These are phyloP conservation scores for Sugiyamaella pinicola DNA, from an alignment of 1,139 yeast species.

Conservation along the genomic window DNA sequence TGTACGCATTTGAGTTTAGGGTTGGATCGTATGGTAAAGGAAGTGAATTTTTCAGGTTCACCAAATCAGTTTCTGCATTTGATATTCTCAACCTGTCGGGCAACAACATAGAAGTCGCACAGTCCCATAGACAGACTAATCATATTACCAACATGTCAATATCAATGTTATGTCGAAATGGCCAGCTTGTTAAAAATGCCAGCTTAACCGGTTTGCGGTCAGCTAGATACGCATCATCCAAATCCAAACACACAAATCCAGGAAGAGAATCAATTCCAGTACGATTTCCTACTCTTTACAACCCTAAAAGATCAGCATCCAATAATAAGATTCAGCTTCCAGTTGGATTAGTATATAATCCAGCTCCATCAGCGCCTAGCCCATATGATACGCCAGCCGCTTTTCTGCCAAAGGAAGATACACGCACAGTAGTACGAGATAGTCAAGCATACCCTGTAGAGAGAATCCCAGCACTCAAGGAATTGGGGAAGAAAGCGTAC, in stretches of 20 bases:
- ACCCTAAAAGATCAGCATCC: conserved; percentile 47
- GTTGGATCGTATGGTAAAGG: too few relatives aligned
- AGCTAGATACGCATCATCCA: conserved; percentile 22
- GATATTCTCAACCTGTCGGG: too few relatives aligned
- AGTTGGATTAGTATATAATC: conserved; percentile 46
- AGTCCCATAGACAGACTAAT: too few relatives aligned
- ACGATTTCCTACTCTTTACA: conserved; percentile 45
- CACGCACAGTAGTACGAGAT: conserved; percentile 49
- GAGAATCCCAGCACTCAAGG: conserved; percentile 42
- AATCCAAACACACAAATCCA: conserved; percentile 21
- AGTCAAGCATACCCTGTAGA: conserved; percentile 32
- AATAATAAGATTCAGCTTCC: conserved; percentile 45
- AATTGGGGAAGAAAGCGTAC: conserved; percentile 54
- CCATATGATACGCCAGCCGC: conserved; percentile 70
- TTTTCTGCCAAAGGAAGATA: conserved; percentile 67
- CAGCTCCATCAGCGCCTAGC: conserved; percentile 52
- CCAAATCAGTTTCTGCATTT: too few relatives aligned
- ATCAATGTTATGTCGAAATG: neutral
- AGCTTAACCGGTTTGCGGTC: conserved; percentile 7
- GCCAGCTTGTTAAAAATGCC: neutral
- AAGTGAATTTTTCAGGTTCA: conserved; percentile 10
- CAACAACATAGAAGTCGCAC: too few relatives aligned
- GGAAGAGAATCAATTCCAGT: conserved; percentile 27
- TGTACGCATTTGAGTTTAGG: neutral
- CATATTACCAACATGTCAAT: neutral